Conservation (phyloP, 768 basidiomycete species). For the Pleurotus giganteus region DNA sequence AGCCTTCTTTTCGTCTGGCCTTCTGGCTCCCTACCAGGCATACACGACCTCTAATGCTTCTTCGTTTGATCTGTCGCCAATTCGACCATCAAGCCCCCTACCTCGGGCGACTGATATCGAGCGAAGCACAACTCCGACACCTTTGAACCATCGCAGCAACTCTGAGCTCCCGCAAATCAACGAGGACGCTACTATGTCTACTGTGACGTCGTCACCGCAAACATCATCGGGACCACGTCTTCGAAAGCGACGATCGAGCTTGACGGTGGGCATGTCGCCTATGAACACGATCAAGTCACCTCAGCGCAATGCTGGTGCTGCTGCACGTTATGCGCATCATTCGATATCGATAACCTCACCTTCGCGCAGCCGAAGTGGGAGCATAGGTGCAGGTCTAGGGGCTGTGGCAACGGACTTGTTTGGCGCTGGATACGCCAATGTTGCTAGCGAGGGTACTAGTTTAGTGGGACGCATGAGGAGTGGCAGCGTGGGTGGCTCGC, state of each 20-base stretch:
- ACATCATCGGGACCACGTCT: conserved; percentile 36
- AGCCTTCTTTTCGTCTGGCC: conserved; percentile 67
- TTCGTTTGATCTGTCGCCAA: conserved; percentile 19
- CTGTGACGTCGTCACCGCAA: conserved; percentile 28
- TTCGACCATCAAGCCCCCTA: conserved; percentile 14
- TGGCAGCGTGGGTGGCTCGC: conserved; percentile 43
- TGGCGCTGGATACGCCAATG: conserved; percentile 12
- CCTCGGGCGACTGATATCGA: conserved; percentile 32
- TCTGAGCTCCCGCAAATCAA: conserved; percentile 21
- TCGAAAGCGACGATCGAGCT: conserved; percentile 62
- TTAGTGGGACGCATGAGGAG: conserved; percentile 54
- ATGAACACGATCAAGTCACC: conserved; percentile 61
- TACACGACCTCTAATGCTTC: conserved; percentile 13
- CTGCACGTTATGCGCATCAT: conserved; percentile 45
- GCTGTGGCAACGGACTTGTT: conserved; percentile 26
- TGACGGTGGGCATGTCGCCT: conserved; percentile 52
- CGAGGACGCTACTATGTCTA: conserved; percentile 17
- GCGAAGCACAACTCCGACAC: conserved; percentile 33
- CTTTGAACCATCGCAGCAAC: conserved; percentile 14
- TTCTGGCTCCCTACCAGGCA: conserved; percentile 48
- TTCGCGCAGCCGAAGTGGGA: conserved; percentile 44
- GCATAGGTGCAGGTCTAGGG: conserved; percentile 26
- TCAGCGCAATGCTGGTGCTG: conserved; percentile 45
- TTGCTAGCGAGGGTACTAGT: conserved; percentile 28
- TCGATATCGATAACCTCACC: conserved; percentile 23